Conservation (phyloP, 345 rosid genomes). For the Brassica nigra region DNA sequence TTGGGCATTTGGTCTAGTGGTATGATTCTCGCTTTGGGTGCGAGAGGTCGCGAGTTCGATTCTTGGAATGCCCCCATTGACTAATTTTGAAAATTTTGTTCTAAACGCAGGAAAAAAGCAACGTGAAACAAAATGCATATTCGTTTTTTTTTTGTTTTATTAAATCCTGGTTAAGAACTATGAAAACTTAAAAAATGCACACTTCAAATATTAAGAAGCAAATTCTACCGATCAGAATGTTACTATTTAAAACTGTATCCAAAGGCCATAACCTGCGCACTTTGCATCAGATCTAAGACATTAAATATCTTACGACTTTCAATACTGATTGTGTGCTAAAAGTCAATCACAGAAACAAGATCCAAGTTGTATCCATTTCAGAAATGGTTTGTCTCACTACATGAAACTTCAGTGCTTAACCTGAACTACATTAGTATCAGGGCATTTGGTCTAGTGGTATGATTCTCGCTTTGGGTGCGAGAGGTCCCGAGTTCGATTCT, state of each 20-base stretch:
- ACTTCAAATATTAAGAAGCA: background rate
- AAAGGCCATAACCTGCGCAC: background rate
- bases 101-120: background rate
- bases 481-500: slow-evolving; percentile 62
- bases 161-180: background rate
- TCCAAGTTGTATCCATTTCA: slow-evolving; percentile 7
- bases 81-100: background rate
- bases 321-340: slow-evolving; percentile 1
- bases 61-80: slow-evolving; percentile 61
- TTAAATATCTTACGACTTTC: background rate
- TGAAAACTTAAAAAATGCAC: background rate
- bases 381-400: background rate
- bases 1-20: slow-evolving; percentile 85
- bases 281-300: slow-evolving; percentile 1
- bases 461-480: slow-evolving; percentile 91
- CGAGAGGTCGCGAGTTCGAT: slow-evolving; percentile 84
- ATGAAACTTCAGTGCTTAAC: background rate
- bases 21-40: slow-evolving; percentile 94
- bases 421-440: background rate
- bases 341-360: background rate
- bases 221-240: background rate
- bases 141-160: background rate
- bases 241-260: background rate
- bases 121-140: background rate
- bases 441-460: slow-evolving; percentile 81